These are phyloP conservation scores for Mycena sanguinolenta DNA, from an alignment of 768 basidiomycete species.

Conservation along the genomic window DNA sequence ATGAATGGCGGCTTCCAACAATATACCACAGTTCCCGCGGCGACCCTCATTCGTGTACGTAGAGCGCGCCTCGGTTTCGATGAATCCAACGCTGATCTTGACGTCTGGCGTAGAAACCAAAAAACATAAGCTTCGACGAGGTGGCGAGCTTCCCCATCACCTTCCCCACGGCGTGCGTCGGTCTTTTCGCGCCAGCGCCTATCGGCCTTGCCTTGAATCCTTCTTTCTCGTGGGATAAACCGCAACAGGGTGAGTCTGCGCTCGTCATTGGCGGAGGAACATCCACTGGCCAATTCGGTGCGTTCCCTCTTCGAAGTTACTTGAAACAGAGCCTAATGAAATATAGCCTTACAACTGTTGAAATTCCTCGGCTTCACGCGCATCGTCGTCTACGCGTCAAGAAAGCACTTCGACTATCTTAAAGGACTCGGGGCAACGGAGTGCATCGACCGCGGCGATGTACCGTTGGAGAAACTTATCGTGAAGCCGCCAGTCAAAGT, in stretches of 20 bases:
- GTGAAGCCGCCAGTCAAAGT: not conserved
- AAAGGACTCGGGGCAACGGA: slow-evolving; percentile 51
- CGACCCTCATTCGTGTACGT: not conserved
- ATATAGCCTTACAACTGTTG: slow-evolving; percentile 13
- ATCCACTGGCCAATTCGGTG: slow-evolving; percentile 33
- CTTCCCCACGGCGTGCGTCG: not conserved
- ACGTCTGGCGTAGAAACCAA: not conserved
- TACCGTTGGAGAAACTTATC: not conserved
- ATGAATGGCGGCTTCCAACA: not conserved
- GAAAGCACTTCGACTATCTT: slow-evolving; percentile 52
- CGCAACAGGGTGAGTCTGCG: slow-evolving; percentile 32
- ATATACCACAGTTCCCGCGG: not conserved
- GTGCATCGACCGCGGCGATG: slow-evolving; percentile 41
- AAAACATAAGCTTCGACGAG: not conserved
- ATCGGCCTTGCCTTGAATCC: slow-evolving; percentile 30
- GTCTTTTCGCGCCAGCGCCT: not conserved
- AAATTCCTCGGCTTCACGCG: slow-evolving; percentile 50
- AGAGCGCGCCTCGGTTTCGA: not conserved
- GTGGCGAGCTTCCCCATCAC: not conserved
- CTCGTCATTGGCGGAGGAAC: slow-evolving; percentile 30
- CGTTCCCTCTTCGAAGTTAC: slow-evolving; percentile 28
- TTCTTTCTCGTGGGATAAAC: slow-evolving; percentile 20
- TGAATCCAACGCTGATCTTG: not conserved
- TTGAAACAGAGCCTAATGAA: not conserved
- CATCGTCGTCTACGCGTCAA: slow-evolving; percentile 50